A percentile compares a stretch with the other conserved stretches of the same genome.
These are phyloP conservation scores for Cercospora sojina DNA, from an alignment of 2,329 filamentous ascomycete genomes.

Conservation along the genomic window DNA sequence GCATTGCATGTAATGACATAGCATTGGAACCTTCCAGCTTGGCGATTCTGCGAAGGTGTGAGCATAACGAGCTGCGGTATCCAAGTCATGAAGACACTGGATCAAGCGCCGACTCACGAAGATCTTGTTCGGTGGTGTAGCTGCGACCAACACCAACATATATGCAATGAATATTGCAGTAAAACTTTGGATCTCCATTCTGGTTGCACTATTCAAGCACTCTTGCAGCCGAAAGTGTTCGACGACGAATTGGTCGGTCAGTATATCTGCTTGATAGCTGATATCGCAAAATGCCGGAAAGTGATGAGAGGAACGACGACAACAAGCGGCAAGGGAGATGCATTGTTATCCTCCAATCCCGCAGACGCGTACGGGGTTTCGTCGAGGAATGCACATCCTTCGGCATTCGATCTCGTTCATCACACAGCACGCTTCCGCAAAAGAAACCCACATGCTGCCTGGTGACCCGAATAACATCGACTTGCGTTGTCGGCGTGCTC, in stretches of 20 bases:
- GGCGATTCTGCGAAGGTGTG: neutral
- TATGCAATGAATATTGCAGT: neutral
- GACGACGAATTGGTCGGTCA: neutral
- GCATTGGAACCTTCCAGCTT: conserved; percentile 6
- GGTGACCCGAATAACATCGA: too few species aligned
- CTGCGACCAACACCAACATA: neutral
- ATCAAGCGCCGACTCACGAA: neutral
- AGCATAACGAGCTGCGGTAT: neutral
- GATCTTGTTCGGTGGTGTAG: neutral
- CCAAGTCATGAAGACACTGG: neutral
- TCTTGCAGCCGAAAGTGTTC: neutral
- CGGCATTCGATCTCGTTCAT: neutral
- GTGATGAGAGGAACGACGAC: neutral
- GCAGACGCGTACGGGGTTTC: neutral
- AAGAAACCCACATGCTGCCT: too few species aligned
- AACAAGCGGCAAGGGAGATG: neutral
- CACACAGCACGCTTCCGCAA: neutral
- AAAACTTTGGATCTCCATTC: neutral
- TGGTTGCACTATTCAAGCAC: neutral
- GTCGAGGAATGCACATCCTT: neutral
- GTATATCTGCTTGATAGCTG: neutral
- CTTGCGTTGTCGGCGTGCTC: too few species aligned
- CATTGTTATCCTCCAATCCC: neutral
- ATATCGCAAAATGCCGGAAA: neutral
- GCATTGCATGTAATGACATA: conserved; percentile 3